A percentile compares a stretch with the other conserved stretches of the same genome.
phyloP scores from a whole-genome alignment of 352 stramenopile genomes.

The Globisporangium radiosum region DNA sequence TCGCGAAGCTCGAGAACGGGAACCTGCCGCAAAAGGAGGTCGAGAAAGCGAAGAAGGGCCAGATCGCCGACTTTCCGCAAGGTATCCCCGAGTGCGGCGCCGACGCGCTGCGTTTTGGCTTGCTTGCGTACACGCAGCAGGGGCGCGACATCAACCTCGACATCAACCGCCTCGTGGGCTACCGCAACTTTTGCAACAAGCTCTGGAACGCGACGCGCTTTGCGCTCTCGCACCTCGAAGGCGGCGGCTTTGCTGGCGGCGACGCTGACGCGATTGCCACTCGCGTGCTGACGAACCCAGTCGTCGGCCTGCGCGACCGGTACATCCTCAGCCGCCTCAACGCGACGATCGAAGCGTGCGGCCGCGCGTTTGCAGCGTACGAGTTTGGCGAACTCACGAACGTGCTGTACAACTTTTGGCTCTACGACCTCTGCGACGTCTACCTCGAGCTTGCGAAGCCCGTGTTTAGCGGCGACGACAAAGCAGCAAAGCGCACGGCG shows the following conservation, averaged over 20 bases:
- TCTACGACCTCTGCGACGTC: slow-evolving; percentile 98
- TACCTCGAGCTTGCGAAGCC: slow-evolving; percentile 99
- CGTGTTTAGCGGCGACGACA: slow-evolving; percentile 84
- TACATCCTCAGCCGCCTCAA: slow-evolving; percentile 85
- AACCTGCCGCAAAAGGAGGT: slow-evolving; percentile 98
- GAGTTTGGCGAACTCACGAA: slow-evolving; percentile 95
- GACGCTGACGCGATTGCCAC: slow-evolving; percentile 51
- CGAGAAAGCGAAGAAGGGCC: slow-evolving; percentile 96
- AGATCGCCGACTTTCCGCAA: slow-evolving; percentile 96
- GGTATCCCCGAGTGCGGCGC: slow-evolving; percentile 98
- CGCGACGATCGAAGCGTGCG: slow-evolving; percentile 62
- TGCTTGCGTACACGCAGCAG: slow-evolving; percentile 94
- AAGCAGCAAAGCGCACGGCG: slow-evolving; percentile 63
- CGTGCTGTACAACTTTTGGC: slow-evolving; percentile 96
- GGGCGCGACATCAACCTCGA: slow-evolving; percentile 99
- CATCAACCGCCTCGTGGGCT: slow-evolving; percentile 98
- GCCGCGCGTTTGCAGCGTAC: slow-evolving; percentile 89
- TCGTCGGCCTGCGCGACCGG: slow-evolving; percentile 61
- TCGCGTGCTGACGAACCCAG: slow-evolving; percentile 55
- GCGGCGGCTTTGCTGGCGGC: slow-evolving; percentile 43
- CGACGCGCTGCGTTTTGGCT: slow-evolving; percentile 97
- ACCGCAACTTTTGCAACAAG: slow-evolving; percentile 99
- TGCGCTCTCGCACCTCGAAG: slow-evolving; percentile 94
- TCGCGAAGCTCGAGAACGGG: slow-evolving; percentile 93
- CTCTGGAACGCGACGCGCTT: slow-evolving; percentile 99